A percentile compares a stretch with the other conserved stretches of the same genome.
These are phyloP conservation scores for Xylaria sp. DNA, from an alignment of 2,329 filamentous ascomycete species.

Conservation along the genomic window DNA sequence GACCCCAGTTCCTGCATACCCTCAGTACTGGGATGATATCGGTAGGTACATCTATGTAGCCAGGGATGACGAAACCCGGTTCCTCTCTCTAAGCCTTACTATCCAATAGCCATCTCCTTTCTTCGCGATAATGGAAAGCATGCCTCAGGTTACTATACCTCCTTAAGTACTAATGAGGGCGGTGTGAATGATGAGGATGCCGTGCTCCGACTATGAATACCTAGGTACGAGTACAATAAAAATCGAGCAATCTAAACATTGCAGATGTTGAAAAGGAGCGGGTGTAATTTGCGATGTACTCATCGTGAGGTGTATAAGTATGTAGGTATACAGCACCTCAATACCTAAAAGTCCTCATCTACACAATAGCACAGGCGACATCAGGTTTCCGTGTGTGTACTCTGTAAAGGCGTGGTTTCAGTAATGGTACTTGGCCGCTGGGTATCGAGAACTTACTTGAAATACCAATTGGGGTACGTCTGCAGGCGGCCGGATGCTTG, in stretches of 20 bases:
- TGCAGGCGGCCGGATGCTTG: not conserved
- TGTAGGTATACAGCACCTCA: no score
- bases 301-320: no score
- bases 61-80: constrained; percentile 35
- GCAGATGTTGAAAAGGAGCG: not conserved
- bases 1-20: no score
- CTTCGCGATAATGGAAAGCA: constrained; percentile 9
- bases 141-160: constrained; percentile 11
- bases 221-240: constrained; percentile 7
- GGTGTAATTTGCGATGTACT: not conserved
- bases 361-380: no score
- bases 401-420: not conserved
- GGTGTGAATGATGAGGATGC: constrained; percentile 34
- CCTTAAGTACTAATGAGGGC: constrained; percentile 9
- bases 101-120: constrained; percentile 25
- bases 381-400: not conserved
- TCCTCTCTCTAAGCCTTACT: constrained; percentile 28
- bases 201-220: constrained; percentile 3
- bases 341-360: no score
- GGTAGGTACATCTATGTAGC: not conserved
- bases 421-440: not conserved
- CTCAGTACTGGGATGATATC: no score
- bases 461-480: constrained; percentile 9
- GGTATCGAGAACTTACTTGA: constrained; percentile 21
- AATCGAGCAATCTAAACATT: not conserved